Conservation (phyloP, 2,329 filamentous ascomycete species). For the Sporothrix humicola region DNA sequence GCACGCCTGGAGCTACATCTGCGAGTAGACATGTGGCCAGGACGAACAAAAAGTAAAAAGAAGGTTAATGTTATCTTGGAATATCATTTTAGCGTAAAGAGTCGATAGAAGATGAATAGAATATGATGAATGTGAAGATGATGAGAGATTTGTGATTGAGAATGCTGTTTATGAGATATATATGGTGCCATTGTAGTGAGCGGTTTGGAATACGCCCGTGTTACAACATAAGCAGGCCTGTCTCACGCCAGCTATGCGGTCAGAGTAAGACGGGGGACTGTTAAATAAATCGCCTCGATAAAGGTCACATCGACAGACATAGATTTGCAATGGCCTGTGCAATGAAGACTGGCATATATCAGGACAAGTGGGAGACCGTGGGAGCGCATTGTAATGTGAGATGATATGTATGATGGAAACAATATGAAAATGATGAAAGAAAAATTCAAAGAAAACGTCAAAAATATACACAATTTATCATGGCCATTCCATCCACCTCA, state of each 20-base stretch:
- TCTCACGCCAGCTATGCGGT: not conserved
- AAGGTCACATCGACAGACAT: too few relatives aligned
- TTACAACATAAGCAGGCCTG: constrained; percentile 4
- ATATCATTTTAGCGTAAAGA: constrained; percentile 21
- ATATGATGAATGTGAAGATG: too few relatives aligned
- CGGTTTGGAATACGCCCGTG: not conserved
- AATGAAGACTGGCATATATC: too few relatives aligned
- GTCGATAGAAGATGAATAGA: not conserved
- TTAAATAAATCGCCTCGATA: too few relatives aligned
- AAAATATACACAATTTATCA: constrained; percentile 18
- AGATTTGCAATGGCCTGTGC: too few relatives aligned
- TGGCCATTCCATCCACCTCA: not conserved
- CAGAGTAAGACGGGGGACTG: too few relatives aligned
- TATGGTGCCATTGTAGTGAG: too few relatives aligned
- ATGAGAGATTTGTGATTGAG: too few relatives aligned
- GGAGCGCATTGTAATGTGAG: not conserved
- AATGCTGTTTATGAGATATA: not conserved
- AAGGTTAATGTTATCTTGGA: not conserved
- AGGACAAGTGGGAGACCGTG: not conserved
- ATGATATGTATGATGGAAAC: not conserved
- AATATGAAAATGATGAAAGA: not conserved
- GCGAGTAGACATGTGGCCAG: constrained; percentile 40
- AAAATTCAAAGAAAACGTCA: not conserved
- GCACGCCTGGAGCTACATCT: constrained; percentile 82
- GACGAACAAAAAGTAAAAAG: too few relatives aligned